Conservation (phyloP, 345 rosid genomes). For the Lepidium aucheri region DNA sequence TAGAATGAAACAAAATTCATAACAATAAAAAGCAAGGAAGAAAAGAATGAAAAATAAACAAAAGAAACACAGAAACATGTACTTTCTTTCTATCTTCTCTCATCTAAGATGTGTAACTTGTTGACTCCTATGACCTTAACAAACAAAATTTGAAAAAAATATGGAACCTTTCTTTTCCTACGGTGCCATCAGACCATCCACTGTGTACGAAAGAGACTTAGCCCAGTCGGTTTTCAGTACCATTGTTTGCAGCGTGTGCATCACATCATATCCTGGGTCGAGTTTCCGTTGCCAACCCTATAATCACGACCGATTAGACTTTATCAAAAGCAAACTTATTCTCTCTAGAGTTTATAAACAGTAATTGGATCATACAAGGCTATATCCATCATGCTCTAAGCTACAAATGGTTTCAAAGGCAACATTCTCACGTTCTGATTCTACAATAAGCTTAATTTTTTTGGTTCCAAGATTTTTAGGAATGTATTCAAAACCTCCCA, state of each 20-base stretch:
- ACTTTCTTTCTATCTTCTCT: constrained; percentile 23
- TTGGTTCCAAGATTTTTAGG: neutral
- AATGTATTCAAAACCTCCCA: neutral
- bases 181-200: constrained; percentile 95
- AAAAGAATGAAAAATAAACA: constrained; percentile 21
- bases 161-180: constrained; percentile 26
- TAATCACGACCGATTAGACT: neutral
- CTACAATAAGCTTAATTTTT: neutral
- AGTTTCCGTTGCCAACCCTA: constrained; percentile 99
- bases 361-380: too few species aligned
- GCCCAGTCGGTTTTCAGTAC: constrained; percentile 92
- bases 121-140: constrained; percentile 17
- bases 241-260: constrained; percentile 81
- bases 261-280: constrained; percentile 79
- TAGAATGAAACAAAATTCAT: constrained; percentile 25
- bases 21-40: neutral
- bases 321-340: neutral
- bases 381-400: too few species aligned
- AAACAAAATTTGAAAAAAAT: constrained; percentile 12
- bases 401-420: too few species aligned
- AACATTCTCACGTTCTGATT: neutral
- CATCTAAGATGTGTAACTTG: constrained; percentile 19
- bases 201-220: constrained; percentile 85
- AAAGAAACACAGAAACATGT: constrained; percentile 18
- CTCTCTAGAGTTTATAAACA: neutral